phyloP scores from a whole-genome alignment of 116 monocot genomes.

The Thalassia testudinum region DNA sequence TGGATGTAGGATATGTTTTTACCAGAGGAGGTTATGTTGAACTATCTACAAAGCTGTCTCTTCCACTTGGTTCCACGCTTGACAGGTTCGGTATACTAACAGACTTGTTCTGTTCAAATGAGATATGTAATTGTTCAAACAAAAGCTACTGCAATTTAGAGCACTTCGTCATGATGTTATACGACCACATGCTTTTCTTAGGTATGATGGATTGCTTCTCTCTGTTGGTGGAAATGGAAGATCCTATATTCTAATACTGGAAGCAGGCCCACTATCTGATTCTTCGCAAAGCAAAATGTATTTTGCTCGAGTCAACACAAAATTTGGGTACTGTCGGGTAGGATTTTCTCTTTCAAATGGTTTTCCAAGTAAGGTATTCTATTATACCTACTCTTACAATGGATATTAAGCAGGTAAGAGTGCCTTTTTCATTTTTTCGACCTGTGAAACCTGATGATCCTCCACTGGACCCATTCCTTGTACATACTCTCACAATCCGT shows the following conservation, averaged over 20 bases:
- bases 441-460: conserved; percentile 93
- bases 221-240: conserved; percentile 98
- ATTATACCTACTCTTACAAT: not conserved
- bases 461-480: conserved; percentile 90
- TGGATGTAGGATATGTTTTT: conserved; percentile 65
- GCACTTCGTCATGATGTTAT: not conserved
- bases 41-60: conserved; percentile 74
- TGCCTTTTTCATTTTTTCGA: conserved; percentile 94
- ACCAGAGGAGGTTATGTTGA: conserved; percentile 96
- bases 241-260: conserved; percentile 86
- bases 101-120: too few relatives aligned
- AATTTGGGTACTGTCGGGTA: conserved; percentile 88
- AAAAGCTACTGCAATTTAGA: not conserved
- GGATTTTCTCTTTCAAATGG: conserved; percentile 3
- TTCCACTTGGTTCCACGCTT: conserved; percentile 82
- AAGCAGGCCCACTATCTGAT: conserved; percentile 82
- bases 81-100: conserved; percentile 40
- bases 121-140: too few relatives aligned
- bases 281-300: conserved; percentile 86
- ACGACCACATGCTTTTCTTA: conserved; percentile 5
- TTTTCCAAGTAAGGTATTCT: not conserved
- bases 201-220: conserved; percentile 82
- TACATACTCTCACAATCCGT: conserved; percentile 85
- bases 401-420: conserved; percentile 50
- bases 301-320: conserved; percentile 88